phyloP scores from a whole-genome alignment of 805 yeast genomes.

The Komagataella phaffii region DNA sequence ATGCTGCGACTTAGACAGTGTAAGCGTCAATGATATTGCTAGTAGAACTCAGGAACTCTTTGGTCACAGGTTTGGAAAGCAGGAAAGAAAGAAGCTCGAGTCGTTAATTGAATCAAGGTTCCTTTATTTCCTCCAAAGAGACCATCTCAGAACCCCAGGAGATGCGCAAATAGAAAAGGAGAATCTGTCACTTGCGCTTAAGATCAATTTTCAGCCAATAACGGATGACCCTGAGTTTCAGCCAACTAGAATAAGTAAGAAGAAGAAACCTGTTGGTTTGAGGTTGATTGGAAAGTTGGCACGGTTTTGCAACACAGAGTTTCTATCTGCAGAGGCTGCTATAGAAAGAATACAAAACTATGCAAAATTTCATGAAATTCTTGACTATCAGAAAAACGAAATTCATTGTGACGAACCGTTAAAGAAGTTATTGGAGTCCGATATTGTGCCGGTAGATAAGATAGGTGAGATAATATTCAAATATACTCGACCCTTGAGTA shows the following conservation, averaged over 20 bases:
- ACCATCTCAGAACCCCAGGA: not conserved
- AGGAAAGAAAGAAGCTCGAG: conserved; percentile 23
- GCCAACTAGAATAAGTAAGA: not conserved
- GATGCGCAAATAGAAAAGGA: not conserved
- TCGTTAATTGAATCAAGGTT: not conserved
- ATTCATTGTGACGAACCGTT: not conserved
- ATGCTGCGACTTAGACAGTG: not conserved
- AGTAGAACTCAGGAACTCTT: not conserved
- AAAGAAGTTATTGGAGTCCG: not conserved
- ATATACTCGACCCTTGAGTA: not conserved
- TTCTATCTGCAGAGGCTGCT: not conserved
- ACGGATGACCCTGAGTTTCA: not conserved
- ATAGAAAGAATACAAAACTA: not conserved
- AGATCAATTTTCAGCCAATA: not conserved
- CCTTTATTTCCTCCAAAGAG: not conserved
- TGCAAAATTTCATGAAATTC: not conserved
- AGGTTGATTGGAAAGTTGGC: not conserved
- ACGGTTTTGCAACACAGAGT: not conserved
- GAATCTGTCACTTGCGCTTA: not conserved
- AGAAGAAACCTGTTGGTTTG: not conserved
- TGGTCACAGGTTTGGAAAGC: conserved; percentile 4
- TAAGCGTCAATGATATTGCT: not conserved
- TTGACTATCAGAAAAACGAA: not conserved
- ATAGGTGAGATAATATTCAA: not conserved
- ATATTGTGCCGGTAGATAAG: not conserved